Evolutionary conservation across 2,329 filamentous ascomycete species (phyloP).

Genomic region (Sclerotiophoma versabilis): DNA sequence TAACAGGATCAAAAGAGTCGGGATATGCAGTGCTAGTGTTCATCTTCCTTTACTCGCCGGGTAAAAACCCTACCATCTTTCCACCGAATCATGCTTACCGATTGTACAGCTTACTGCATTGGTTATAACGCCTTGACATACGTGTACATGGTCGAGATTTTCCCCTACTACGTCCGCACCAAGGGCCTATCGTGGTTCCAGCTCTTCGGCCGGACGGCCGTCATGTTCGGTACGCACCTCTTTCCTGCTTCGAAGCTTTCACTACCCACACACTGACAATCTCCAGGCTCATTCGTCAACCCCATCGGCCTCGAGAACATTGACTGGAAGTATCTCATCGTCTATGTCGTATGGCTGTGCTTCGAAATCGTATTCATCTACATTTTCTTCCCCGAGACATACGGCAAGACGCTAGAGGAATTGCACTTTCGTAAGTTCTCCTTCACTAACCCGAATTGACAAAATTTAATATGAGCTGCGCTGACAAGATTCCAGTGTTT

Average conservation of each 20-base stretch:
- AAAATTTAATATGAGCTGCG: too few species aligned
- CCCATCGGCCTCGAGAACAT: conserved; percentile 67
- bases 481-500: conserved; percentile 29
- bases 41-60: conserved; percentile 59
- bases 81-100: neutral
- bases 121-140: conserved; percentile 66
- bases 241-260: neutral
- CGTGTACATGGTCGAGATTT: conserved; percentile 60
- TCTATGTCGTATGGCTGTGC: conserved; percentile 57
- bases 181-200: conserved; percentile 65
- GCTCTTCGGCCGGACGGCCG: conserved; percentile 65
- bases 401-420: conserved; percentile 45
- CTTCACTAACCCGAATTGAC: neutral
- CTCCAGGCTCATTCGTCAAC: conserved; percentile 63
- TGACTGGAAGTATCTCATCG: conserved; percentile 68
- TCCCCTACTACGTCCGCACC: conserved; percentile 59
- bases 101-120: conserved; percentile 57
- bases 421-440: conserved; percentile 36
- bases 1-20: conserved; percentile 33
- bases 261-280: neutral
- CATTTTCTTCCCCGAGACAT: conserved; percentile 46
- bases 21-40: conserved; percentile 58
- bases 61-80: neutral
- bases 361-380: conserved; percentile 47
- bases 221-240: conserved; percentile 57